Evolutionary conservation across 2,329 filamentous ascomycete genomes (phyloP), one percentile per base, ranked within the genome.

Genomic region (Fusarium abutilonis): DNA sequence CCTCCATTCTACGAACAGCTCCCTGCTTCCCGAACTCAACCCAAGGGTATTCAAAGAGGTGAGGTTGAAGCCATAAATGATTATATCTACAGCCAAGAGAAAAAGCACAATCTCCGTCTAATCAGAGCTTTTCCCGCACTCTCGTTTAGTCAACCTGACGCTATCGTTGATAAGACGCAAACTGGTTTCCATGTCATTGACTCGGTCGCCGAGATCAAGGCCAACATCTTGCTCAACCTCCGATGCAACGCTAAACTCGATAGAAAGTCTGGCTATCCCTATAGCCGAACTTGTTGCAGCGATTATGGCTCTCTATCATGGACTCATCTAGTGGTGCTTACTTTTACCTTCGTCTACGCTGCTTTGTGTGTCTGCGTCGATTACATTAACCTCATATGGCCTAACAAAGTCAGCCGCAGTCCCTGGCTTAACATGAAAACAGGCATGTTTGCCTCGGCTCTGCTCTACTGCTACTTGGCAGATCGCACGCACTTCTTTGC

Each of bases 231-330:
- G 1, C 76, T 88, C 38, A 85, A 84, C 60, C 70, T 80, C 15
- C 79, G 82, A 44, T 87, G 85, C 70, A 87, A 63, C 71, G 79
- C 71, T 56, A 78, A 63, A 64, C 75, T 58, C 57, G 71, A 57
- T 63, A 71, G 46, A 8, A 38, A 58, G 26, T 35, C 54, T 1
- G 74, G 73, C n/a, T 80, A 79, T 51, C 78, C 79, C 1, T 81
- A 79, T 66, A 74, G 79, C 47, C 75, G 78, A 55, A 84, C 82
- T 4, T 87, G 84, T 66, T 87, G 84, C 64, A 80, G 74, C 42
- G 77, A 76, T 32, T 85, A 85, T 55, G 67, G 71, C 8, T 41
- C 45, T 7, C 59, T 45, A 2, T 40, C 66, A n/a, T 60, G 66
- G 31, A 32, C 63, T 1, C 73, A 75, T 52, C 31, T 64, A 14